Percentiles rank a stretch among this genome's conserved stretches.
Conservation (phyloP, 345 rosid genomes). For the Cardamine chenopodiifolia region DNA sequence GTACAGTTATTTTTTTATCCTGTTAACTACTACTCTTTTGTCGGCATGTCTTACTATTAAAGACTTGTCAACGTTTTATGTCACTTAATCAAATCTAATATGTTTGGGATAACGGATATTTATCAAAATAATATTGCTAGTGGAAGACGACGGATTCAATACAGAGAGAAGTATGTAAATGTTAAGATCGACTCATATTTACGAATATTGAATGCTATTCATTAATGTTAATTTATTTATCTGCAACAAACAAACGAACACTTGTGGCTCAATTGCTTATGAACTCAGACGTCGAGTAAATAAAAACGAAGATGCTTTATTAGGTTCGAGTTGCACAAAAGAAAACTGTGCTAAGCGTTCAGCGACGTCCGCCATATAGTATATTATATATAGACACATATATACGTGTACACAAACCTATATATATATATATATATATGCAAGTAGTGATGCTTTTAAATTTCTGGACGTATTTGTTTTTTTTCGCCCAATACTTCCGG, state of each 20-base stretch:
- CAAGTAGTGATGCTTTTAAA: background rate
- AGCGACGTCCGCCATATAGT: background rate
- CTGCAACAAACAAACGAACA: constrained; percentile 15
- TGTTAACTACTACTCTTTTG: too few species aligned
- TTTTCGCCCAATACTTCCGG: background rate
- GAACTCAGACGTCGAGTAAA: constrained; percentile 17
- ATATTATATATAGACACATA: background rate
- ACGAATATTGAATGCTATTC: background rate
- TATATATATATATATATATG: background rate
- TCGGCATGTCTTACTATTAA: too few species aligned
- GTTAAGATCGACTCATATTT: background rate
- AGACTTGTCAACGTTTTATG: background rate
- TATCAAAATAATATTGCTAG: background rate
- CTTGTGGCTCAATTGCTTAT: constrained; percentile 24
- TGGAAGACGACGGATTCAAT: constrained; percentile 1
- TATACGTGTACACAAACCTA: background rate
- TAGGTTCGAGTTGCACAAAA: constrained; percentile 24
- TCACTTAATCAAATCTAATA: background rate
- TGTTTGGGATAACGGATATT: background rate
- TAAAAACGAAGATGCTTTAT: constrained; percentile 16
- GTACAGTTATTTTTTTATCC: too few species aligned
- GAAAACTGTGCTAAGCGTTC: background rate
- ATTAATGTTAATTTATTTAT: background rate
- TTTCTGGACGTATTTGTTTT: background rate
- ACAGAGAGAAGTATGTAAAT: background rate